Base-by-base conservation (phyloP, 1,284 basidiomycete genomes). In the Irpex sp. region DNA sequence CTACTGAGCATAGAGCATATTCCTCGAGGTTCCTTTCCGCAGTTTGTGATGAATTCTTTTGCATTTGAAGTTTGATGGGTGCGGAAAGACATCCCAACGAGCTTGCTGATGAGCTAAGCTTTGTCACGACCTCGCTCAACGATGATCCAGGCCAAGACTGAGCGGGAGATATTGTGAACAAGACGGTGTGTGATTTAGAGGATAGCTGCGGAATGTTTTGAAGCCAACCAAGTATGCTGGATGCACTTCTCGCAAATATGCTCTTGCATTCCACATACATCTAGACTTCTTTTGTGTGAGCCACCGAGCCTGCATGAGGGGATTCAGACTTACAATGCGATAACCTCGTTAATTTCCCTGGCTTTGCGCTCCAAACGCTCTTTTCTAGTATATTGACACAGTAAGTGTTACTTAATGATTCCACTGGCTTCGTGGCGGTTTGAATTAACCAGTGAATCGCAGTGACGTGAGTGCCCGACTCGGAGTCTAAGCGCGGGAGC, bases 11-110 rank as follows among this genome's bases (percentile, higher is more conserved):
- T 1, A 81, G 75, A 49, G 81, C 76, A n/a, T 68, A 47, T 26
- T 57, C 11, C 15, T 26, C 4, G 36, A 17, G 7, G 19, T 50
- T 43, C 9, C 31, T 7, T 57, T 46, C 54, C 36, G 51, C 69
- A 66, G 33, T 58, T 66, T 62, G 47, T 17, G 47, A 46, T 26
- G 57, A 39, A 35, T 51, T 31, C 7, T 66, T 61, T 31, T 26
- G 46, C n/a, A 58, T 26, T 35, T 62, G 65, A 17, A 67, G 63
- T 5, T 76, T 77, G 21, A 81, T 66, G 1, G 84, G 79, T 0
- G 83, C 79, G 4, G 85, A 81, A 21, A 90, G 78, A 68, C 88
- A 89, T 5, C 89, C 88, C 17, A 86, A 68, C 19, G 82, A 77
- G n/a, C 76, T 67, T 1, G 79, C 78, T 60, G 82, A 73, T 0